These are phyloP conservation scores for Claviceps maximensis DNA, from an alignment of 2,329 filamentous ascomycete species.

Conservation along the genomic window DNA sequence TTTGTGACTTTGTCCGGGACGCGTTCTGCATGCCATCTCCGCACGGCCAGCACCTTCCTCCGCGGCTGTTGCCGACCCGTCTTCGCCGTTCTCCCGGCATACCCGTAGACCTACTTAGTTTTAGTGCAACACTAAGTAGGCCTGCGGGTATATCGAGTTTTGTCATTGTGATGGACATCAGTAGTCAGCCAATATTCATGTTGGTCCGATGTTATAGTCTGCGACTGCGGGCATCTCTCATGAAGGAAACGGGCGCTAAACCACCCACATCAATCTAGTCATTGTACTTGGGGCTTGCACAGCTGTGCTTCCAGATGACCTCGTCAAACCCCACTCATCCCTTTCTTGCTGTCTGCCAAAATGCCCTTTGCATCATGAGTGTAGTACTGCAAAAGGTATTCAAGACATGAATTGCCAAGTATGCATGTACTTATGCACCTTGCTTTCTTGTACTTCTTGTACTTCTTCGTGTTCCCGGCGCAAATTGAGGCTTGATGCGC, in stretches of 20 bases:
- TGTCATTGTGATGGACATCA: background rate
- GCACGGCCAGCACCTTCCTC: background rate
- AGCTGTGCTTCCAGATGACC: background rate
- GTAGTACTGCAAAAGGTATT: background rate
- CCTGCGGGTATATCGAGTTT: too few relatives aligned
- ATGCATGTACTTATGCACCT: background rate
- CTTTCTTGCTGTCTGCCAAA: background rate
- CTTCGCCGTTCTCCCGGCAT: background rate
- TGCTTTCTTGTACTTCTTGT: constrained; percentile 1
- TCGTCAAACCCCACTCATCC: background rate
- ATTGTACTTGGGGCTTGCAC: background rate
- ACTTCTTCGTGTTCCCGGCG: background rate
- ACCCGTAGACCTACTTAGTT: too few relatives aligned
- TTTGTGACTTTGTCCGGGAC: background rate
- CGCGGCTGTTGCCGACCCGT: background rate
- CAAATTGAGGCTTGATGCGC: background rate
- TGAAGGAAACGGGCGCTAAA: too few relatives aligned
- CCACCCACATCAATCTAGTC: too few relatives aligned
- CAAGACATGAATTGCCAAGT: too few relatives aligned
- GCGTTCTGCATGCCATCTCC: background rate
- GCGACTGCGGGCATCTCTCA: too few relatives aligned
- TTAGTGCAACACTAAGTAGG: too few relatives aligned
- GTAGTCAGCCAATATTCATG: too few relatives aligned
- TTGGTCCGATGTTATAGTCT: too few relatives aligned
- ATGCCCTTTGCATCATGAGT: background rate